Evolutionary conservation across 129 eudicot species (phyloP).

Genomic region (Chrysanthemum seticuspe): DNA sequence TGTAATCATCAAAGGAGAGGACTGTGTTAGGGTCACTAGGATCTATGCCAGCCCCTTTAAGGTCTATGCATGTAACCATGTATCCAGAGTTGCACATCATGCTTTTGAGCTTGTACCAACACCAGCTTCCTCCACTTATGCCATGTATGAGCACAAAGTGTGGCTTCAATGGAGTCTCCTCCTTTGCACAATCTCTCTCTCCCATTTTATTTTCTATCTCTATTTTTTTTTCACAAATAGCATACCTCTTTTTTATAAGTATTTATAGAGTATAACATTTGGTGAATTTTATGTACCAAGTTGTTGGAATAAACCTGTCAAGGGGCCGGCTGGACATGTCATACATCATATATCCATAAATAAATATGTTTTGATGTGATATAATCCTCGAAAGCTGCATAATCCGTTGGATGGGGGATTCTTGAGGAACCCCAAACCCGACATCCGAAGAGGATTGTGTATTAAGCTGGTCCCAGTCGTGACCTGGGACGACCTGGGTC

Average conservation of each 20-base stretch:
- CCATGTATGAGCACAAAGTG: slow-evolving; percentile 66
- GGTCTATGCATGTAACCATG: slow-evolving; percentile 51
- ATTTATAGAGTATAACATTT: slow-evolving; percentile 22
- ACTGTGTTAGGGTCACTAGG: slow-evolving; percentile 40
- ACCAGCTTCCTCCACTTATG: slow-evolving; percentile 50
- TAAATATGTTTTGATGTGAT: slow-evolving; percentile 21
- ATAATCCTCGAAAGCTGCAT: slow-evolving; percentile 15
- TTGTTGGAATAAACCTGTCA: slow-evolving; percentile 39
- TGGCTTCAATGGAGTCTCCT: slow-evolving; percentile 31
- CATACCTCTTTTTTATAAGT: slow-evolving; percentile 15
- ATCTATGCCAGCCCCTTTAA: slow-evolving; percentile 43
- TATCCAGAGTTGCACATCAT: slow-evolving; percentile 48
- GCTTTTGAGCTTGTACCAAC: slow-evolving; percentile 55
- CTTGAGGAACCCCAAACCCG: no score
- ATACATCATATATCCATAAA: slow-evolving; percentile 25
- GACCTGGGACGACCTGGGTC: no score
- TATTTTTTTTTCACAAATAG: slow-evolving; percentile 6
- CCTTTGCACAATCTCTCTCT: slow-evolving; percentile 18
- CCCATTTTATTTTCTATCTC: slow-evolving; percentile 21
- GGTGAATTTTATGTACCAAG: slow-evolving; percentile 29
- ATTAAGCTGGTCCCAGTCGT: no score
- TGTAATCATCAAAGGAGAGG: slow-evolving; percentile 43
- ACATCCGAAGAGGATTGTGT: no score
- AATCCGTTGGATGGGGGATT: not conserved
- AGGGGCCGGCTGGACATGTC: slow-evolving; percentile 31